These are phyloP conservation scores for Zea mays DNA, from an alignment of 176 grass and related monocot genomes.

Conservation along the genomic window Zm-B73-REFERENCE-NAM-5.0 NC_050099.1:248128001-248128500, in stretches of 20 bases:
- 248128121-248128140: slow-evolving; percentile 50
- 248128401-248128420: background rate
- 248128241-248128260: slow-evolving; percentile 40
- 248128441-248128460: background rate
- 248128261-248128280: slow-evolving; percentile 34
- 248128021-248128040: slow-evolving; percentile 5
- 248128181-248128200: slow-evolving; percentile 75
- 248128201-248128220: slow-evolving; percentile 62
- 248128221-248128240: slow-evolving; percentile 22
- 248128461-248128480: slow-evolving; percentile 2
- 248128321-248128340: slow-evolving; percentile 50
- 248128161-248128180: slow-evolving; percentile 80
- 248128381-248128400: background rate
- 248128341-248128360: slow-evolving; percentile 39
- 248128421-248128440: background rate
- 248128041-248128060: background rate
- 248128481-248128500: background rate
- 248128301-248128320: slow-evolving; percentile 17
- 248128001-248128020: background rate
- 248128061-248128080: slow-evolving; percentile 55
- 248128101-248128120: slow-evolving; percentile 55
- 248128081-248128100: slow-evolving; percentile 64
- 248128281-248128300: slow-evolving; percentile 45
- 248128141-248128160: slow-evolving; percentile 89
- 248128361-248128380: background rate